A percentile compares a stretch with the other conserved stretches of the same genome.
phyloP scores from a whole-genome alignment of 768 basidiomycete species.

The Tulasnella sp. region DNA sequence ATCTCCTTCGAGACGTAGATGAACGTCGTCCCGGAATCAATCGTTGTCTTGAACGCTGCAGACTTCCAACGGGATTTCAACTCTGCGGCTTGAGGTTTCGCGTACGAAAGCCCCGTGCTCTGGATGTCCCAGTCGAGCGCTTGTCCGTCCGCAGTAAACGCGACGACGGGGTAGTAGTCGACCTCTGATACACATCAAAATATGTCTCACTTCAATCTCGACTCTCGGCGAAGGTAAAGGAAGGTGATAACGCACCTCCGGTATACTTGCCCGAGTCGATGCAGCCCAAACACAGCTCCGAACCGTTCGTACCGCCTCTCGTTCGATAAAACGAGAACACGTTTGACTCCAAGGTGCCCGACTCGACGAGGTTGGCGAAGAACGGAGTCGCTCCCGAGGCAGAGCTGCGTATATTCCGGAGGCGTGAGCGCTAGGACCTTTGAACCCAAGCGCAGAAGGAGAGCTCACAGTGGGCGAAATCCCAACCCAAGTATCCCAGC shows the following conservation, averaged over 20 bases:
- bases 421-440: background rate
- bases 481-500: background rate
- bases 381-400: background rate
- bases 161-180: background rate
- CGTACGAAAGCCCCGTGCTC: background rate
- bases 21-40: conserved; percentile 12
- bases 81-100: background rate
- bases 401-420: background rate
- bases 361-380: background rate
- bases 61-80: background rate
- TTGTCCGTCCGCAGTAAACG: background rate
- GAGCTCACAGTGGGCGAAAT: background rate
- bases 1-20: conserved; percentile 1
- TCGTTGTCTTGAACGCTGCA: background rate
- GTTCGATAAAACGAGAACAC: background rate
- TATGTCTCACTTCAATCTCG: no score
- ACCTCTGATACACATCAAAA: background rate
- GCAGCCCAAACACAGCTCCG: background rate
- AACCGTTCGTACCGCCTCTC: background rate
- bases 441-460: background rate
- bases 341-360: background rate
- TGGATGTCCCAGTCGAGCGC: background rate
- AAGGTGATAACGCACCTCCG: background rate
- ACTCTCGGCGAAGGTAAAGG: background rate
- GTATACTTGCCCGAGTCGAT: background rate